phyloP scores from a whole-genome alignment of 2,329 filamentous ascomycete genomes.

The Acephala macrosclerotiorum region DNA sequence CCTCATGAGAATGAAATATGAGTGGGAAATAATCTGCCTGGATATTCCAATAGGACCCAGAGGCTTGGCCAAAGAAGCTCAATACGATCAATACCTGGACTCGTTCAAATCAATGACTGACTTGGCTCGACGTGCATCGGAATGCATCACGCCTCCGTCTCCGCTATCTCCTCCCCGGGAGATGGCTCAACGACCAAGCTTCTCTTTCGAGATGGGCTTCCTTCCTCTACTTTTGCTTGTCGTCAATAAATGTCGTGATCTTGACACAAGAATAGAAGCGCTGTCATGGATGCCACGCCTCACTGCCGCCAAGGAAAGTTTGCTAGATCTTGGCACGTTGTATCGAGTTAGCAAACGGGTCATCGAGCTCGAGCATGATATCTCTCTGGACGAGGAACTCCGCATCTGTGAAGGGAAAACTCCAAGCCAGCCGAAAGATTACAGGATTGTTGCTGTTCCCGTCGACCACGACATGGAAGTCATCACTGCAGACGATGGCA shows the following conservation, averaged over 20 bases:
- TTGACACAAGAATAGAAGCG: background rate
- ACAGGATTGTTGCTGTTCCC: background rate
- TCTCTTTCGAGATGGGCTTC: background rate
- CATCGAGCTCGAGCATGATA: background rate
- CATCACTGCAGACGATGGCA: background rate
- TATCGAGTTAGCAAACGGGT: background rate
- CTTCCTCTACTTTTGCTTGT: background rate
- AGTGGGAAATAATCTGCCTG: background rate
- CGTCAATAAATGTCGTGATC: background rate
- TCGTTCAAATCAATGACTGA: background rate
- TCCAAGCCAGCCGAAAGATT: background rate
- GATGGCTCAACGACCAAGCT: background rate
- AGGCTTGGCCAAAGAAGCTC: background rate
- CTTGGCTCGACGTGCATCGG: background rate
- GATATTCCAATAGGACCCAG: background rate
- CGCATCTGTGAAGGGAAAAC: background rate
- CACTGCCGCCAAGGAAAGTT: background rate
- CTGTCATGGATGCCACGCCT: background rate
- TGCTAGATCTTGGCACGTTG: background rate
- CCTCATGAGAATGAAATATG: background rate
- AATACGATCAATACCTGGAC: background rate
- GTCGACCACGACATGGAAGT: background rate
- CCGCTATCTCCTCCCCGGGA: background rate
- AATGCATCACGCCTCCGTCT: background rate
- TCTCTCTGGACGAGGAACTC: background rate